phyloP scores from a whole-genome alignment of 176 grass and related monocot genomes.

The Oryza longistaminata region DNA sequence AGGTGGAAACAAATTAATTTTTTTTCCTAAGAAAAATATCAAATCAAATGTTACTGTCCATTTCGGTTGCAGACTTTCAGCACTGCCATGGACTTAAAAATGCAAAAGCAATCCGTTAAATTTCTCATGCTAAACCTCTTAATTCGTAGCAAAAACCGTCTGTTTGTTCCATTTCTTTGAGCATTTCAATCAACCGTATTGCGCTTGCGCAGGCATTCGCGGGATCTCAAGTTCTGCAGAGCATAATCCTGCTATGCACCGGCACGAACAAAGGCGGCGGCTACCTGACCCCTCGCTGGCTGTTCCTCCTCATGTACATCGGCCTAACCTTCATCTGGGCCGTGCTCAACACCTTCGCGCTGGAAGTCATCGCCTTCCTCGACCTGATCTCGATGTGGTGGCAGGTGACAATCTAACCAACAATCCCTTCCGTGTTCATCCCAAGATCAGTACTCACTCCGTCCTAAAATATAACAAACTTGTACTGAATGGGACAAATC shows the following conservation, averaged over 20 bases:
- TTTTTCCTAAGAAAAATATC: too few relatives aligned
- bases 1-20: neutral
- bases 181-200: neutral
- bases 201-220: constrained; percentile 71
- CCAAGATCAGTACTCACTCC: neutral
- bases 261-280: constrained; percentile 90
- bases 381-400: constrained; percentile 97
- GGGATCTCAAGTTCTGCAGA: constrained; percentile 80
- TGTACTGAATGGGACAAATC: too few relatives aligned
- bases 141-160: neutral
- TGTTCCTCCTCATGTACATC: constrained; percentile 90
- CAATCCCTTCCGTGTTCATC: neutral
- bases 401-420: constrained; percentile 51
- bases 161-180: neutral
- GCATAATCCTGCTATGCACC: constrained; percentile 86
- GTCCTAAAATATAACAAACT: too few relatives aligned
- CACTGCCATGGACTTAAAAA: neutral
- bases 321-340: constrained; percentile 86
- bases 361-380: constrained; percentile 91
- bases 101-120: neutral
- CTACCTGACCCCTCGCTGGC: constrained; percentile 71
- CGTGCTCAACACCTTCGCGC: constrained; percentile 92
- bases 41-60: neutral
- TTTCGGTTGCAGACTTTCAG: neutral
- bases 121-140: neutral